phyloP scores from a whole-genome alignment of 2,329 filamentous ascomycete species.

The Hypoxylon sp. region DNA sequence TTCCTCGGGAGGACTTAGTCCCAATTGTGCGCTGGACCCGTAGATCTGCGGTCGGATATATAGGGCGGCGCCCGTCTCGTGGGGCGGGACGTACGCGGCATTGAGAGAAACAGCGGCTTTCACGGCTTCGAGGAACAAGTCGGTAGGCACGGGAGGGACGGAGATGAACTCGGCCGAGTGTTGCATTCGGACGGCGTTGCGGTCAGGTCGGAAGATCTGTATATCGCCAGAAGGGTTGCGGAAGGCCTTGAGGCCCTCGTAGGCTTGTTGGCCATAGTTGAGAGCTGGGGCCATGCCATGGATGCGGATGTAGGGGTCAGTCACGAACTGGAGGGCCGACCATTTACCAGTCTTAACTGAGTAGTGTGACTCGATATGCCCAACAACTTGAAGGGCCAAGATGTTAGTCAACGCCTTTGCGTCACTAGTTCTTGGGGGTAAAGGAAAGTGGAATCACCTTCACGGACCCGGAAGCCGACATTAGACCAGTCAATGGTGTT shows the following conservation, averaged over 20 bases:
- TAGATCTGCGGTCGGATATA: constrained; percentile 93
- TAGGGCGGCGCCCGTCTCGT: constrained; percentile 89
- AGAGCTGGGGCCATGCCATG: constrained; percentile 96
- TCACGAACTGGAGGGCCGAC: constrained; percentile 83
- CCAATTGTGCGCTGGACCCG: constrained; percentile 88
- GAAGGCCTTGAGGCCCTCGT: constrained; percentile 98
- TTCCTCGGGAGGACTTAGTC: constrained; percentile 88
- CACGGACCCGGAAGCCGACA: constrained; percentile 91
- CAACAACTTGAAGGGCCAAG: constrained; percentile 77
- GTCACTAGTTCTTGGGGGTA: constrained; percentile 5
- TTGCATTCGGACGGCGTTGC: constrained; percentile 87
- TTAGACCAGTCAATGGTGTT: constrained; percentile 93
- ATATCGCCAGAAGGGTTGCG: constrained; percentile 81
- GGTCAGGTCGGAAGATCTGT: constrained; percentile 87
- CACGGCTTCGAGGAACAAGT: constrained; percentile 82
- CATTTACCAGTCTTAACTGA: constrained; percentile 81
- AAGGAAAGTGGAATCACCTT: constrained; percentile 71
- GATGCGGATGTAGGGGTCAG: constrained; percentile 86
- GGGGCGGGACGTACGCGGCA: constrained; percentile 90
- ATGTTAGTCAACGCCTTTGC: constrained; percentile 2
- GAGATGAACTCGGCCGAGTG: constrained; percentile 87
- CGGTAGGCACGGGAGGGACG: constrained; percentile 83
- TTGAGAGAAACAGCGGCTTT: constrained; percentile 88
- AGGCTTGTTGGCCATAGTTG: constrained; percentile 98
- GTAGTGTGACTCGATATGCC: constrained; percentile 92